Evolutionary conservation across 2,329 filamentous ascomycete genomes (phyloP).

Genomic region (Tolypocladium album): DNA sequence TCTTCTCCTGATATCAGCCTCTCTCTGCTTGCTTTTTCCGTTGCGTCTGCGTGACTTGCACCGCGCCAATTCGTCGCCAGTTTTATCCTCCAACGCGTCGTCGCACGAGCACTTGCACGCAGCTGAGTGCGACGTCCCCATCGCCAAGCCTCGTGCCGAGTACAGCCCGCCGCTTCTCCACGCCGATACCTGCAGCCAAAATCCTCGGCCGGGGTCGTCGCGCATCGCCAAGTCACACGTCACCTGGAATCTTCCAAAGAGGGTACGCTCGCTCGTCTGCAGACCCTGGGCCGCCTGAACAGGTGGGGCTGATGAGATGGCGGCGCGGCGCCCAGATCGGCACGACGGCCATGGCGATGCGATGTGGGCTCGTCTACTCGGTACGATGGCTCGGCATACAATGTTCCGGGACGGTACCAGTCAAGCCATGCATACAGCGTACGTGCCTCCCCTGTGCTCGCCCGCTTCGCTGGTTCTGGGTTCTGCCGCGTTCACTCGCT

Average conservation of each 20-base stretch:
- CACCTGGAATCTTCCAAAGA: neutral
- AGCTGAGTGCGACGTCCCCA: neutral
- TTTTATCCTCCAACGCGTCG: neutral
- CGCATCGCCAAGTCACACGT: neutral
- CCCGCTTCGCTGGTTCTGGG: neutral
- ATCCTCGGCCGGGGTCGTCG: neutral
- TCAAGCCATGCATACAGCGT: neutral
- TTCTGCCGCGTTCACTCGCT: neutral
- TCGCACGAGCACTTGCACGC: neutral
- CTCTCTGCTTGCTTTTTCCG: neutral
- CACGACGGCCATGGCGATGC: neutral
- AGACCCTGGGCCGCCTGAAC: conserved; percentile 5
- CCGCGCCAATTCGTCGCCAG: neutral
- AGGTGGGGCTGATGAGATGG: conserved; percentile 1
- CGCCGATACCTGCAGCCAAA: neutral
- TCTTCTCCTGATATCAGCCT: neutral
- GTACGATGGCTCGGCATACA: neutral
- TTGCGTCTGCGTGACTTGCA: neutral
- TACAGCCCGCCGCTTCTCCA: too few species aligned
- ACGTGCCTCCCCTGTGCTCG: neutral
- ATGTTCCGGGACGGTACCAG: neutral
- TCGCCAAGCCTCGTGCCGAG: neutral
- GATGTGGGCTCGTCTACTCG: neutral
- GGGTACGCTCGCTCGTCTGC: neutral
- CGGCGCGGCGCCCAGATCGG: neutral